These are phyloP conservation scores for Zasmidium angulare DNA, from an alignment of 2,329 filamentous ascomycete species.

Conservation along the genomic window DNA sequence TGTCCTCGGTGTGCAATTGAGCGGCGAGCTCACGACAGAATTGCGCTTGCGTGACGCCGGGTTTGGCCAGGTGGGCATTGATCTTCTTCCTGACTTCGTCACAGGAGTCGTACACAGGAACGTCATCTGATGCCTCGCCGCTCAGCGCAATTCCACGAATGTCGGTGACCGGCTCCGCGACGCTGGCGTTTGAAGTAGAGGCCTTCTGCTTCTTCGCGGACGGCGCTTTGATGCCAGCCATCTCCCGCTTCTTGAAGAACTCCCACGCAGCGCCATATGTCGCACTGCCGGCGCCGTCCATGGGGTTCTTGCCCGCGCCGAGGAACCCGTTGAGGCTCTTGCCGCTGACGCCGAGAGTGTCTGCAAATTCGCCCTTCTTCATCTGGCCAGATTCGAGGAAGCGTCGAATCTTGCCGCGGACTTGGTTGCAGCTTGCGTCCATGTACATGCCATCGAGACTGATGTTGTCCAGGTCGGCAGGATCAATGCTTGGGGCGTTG, in stretches of 20 bases:
- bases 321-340: conserved; percentile 49
- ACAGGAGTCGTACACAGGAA: conserved; percentile 58
- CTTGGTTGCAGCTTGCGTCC: conserved; percentile 30
- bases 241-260: conserved; percentile 54
- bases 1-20: conserved; percentile 37
- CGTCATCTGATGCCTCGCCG: conserved; percentile 48
- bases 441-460: conserved; percentile 18
- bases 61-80: conserved; percentile 47
- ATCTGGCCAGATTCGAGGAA: conserved; percentile 47
- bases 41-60: conserved; percentile 51
- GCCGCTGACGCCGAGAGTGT: conserved; percentile 37
- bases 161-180: conserved; percentile 36
- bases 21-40: conserved; percentile 53
- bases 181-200: conserved; percentile 7
- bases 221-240: conserved; percentile 45
- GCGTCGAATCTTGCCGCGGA: conserved; percentile 43
- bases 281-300: conserved; percentile 34
- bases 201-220: conserved; percentile 34
- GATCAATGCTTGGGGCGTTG: neutral
- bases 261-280: conserved; percentile 34
- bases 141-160: conserved; percentile 46
- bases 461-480: conserved; percentile 13
- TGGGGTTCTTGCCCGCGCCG: conserved; percentile 43
- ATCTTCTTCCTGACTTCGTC: conserved; percentile 61
- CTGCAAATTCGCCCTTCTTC: conserved; percentile 46